Evolutionary conservation across 345 rosid species (phyloP).

Genomic region (Brassica nigra): DNA sequence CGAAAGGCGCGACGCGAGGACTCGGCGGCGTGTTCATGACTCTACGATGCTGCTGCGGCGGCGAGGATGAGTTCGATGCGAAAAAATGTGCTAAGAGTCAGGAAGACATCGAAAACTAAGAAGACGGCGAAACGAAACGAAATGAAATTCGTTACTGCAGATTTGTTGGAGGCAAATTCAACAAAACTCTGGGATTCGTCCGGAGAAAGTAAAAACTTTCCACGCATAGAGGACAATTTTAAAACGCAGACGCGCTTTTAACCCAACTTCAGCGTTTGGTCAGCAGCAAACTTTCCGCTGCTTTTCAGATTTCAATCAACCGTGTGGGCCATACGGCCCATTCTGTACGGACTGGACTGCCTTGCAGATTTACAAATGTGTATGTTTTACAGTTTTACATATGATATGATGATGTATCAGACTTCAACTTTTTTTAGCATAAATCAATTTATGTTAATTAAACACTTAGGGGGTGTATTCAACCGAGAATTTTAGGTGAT

Average conservation of each 20-base stretch:
- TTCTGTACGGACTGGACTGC: not conserved
- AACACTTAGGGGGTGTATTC: too few relatives aligned
- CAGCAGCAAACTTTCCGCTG: not conserved
- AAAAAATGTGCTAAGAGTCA: too few relatives aligned
- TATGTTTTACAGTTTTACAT: not conserved
- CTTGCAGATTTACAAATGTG: not conserved
- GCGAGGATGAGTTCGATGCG: slow-evolving; percentile 14
- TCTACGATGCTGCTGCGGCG: not conserved
- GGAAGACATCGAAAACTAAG: slow-evolving; percentile 8
- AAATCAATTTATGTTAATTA: too few relatives aligned
- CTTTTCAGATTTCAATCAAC: not conserved
- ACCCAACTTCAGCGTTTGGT: not conserved
- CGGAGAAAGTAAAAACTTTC: not conserved
- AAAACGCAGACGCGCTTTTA: slow-evolving; percentile 34
- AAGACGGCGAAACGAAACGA: too few relatives aligned
- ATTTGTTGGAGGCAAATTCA: slow-evolving; percentile 39
- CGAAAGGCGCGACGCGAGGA: slow-evolving; percentile 59
- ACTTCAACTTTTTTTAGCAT: too few relatives aligned
- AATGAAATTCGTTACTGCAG: too few relatives aligned
- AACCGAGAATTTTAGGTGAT: too few relatives aligned
- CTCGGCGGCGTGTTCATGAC: slow-evolving; percentile 59
- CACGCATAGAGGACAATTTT: not conserved
- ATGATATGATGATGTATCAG: too few relatives aligned
- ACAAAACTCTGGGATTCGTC: slow-evolving; percentile 28
- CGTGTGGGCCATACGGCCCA: not conserved